phyloP scores from a whole-genome alignment of 345 rosid genomes.

The Trapa bicornis region DNA sequence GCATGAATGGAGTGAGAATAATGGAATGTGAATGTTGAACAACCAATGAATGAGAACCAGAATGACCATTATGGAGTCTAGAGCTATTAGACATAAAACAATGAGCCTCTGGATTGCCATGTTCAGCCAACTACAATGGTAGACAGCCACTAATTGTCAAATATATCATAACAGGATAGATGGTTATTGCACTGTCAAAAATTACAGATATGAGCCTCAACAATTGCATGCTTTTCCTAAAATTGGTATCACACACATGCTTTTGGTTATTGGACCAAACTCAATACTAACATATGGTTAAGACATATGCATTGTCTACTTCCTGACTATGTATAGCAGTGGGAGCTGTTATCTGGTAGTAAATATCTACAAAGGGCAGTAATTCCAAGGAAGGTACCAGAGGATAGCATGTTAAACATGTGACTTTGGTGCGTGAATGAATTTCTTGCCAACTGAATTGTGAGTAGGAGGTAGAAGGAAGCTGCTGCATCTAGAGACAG shows the following conservation, averaged over 20 bases:
- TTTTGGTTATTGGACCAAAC: not conserved
- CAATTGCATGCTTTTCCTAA: not conserved
- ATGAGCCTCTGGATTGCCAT: too few relatives aligned
- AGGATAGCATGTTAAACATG: not conserved
- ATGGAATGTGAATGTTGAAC: too few relatives aligned
- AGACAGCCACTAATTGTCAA: too few relatives aligned
- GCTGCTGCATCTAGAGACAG: slow-evolving; percentile 36
- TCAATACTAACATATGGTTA: not conserved
- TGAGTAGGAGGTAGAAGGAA: too few relatives aligned
- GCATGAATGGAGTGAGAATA: too few relatives aligned
- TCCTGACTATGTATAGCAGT: not conserved
- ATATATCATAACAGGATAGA: too few relatives aligned
- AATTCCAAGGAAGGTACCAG: not conserved
- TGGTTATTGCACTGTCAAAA: not conserved
- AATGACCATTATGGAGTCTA: too few relatives aligned
- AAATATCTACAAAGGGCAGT: not conserved
- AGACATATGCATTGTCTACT: not conserved
- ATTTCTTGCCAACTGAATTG: too few relatives aligned
- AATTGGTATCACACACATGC: not conserved
- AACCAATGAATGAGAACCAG: too few relatives aligned
- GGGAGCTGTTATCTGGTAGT: not conserved
- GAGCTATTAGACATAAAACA: too few relatives aligned
- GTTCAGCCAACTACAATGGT: too few relatives aligned
- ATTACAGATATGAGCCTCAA: not conserved
- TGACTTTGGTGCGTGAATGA: too few relatives aligned